Evolutionary conservation across 2,329 filamentous ascomycete species (phyloP).

Genomic region (Aspergillus aculeatinus): DNA sequence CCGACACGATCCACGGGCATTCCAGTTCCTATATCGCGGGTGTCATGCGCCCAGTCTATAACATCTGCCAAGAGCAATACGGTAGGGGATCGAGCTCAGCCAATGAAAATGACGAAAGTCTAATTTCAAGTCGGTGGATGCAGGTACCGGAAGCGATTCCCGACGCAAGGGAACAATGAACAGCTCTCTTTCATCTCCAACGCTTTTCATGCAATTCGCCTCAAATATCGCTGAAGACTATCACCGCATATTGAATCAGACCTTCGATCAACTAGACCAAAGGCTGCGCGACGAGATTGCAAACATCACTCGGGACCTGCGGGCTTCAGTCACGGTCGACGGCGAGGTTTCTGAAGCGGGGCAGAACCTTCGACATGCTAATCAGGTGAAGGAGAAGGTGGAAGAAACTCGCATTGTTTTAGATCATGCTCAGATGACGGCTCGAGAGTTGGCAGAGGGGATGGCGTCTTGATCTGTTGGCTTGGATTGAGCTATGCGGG

Average conservation of each 20-base stretch:
- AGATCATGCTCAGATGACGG: neutral
- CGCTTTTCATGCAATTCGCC: neutral
- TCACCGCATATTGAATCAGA: neutral
- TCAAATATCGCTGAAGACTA: neutral
- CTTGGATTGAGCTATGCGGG: too few relatives aligned
- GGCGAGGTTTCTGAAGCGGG: conserved; percentile 8
- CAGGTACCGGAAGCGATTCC: conserved; percentile 7
- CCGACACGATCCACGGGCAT: conserved; percentile 10
- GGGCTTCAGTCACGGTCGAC: conserved; percentile 7
- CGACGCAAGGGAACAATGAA: conserved; percentile 8
- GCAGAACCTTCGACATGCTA: neutral
- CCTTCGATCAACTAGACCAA: neutral
- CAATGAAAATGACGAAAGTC: too few relatives aligned
- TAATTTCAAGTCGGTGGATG: neutral
- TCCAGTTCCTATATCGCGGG: conserved; percentile 15
- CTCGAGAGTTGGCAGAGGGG: too few relatives aligned
- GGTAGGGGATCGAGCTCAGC: neutral
- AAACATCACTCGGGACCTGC: conserved; percentile 1
- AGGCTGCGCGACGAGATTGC: neutral
- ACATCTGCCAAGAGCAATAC: conserved; percentile 10
- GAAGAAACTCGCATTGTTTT: neutral
- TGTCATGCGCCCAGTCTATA: conserved; percentile 14
- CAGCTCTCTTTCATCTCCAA: neutral
- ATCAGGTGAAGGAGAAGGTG: neutral
- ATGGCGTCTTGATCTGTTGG: too few relatives aligned